Conservation (phyloP, 148 eudicot genomes). For the Nepenthes mirabilis region DNA sequence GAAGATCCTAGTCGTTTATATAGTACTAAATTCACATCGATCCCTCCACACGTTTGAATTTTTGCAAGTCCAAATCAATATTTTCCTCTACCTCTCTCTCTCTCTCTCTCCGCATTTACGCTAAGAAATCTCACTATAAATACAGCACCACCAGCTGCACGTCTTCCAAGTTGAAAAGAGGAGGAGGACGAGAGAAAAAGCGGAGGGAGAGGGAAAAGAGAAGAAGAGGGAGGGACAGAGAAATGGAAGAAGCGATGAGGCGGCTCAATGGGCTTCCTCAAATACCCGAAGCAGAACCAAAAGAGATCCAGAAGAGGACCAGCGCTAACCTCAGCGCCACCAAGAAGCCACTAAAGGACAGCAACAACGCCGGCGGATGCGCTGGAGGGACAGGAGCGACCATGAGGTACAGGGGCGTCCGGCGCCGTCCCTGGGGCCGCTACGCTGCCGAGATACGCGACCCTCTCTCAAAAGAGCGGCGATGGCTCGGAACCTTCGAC, state of each 20-base stretch:
- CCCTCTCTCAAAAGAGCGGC: conserved; percentile 52
- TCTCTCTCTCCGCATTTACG: too few relatives aligned
- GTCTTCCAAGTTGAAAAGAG: too few relatives aligned
- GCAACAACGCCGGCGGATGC: neutral
- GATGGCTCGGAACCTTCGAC: conserved; percentile 68
- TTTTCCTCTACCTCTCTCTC: too few relatives aligned
- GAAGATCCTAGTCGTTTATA: too few relatives aligned
- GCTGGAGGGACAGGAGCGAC: neutral
- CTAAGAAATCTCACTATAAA: too few relatives aligned
- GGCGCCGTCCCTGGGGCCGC: conserved; percentile 79
- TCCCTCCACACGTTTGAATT: too few relatives aligned
- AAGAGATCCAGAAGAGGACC: neutral
- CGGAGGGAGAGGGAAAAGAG: too few relatives aligned
- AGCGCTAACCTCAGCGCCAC: neutral
- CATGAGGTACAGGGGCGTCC: conserved; percentile 53
- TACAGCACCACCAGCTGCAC: too few relatives aligned
- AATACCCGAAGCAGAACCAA: neutral
- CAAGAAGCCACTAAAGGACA: conserved; percentile 2
- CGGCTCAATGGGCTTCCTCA: conserved; percentile 6
- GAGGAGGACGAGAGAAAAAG: too few relatives aligned
- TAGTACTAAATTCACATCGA: too few relatives aligned
- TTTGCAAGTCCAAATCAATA: too few relatives aligned
- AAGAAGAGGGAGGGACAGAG: too few relatives aligned
- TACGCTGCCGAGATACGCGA: conserved; percentile 68
- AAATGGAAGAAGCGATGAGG: conserved; percentile 9